These are phyloP conservation scores for Zymoseptoria crescenta DNA, from an alignment of 2,329 filamentous ascomycete species.

Conservation along the genomic window DNA sequence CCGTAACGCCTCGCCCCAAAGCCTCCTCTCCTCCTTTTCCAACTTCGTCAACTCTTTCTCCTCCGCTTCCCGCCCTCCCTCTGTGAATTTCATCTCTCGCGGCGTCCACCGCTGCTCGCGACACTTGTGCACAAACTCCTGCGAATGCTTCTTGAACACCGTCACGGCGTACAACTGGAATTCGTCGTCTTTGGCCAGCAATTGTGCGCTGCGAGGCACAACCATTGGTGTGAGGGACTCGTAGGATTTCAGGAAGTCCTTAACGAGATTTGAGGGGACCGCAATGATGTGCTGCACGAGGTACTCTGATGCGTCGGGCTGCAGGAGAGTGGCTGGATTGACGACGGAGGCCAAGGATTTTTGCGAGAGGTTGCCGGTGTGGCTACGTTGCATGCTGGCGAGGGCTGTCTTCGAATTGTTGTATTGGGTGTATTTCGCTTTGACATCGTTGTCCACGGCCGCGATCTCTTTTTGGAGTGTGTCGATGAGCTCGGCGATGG, in stretches of 20 bases:
- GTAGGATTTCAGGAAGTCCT: slow-evolving; percentile 84
- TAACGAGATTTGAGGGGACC: slow-evolving; percentile 69
- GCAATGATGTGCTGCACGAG: slow-evolving; percentile 92
- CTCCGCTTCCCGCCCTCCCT: slow-evolving; percentile 85
- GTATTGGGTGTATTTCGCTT: slow-evolving; percentile 89
- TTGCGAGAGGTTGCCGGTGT: slow-evolving; percentile 89
- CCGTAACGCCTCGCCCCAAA: slow-evolving; percentile 85
- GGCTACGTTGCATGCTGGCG: slow-evolving; percentile 71
- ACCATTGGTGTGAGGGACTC: slow-evolving; percentile 87
- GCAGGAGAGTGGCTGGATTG: slow-evolving; percentile 61
- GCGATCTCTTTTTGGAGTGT: slow-evolving; percentile 85
- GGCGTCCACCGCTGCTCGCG: slow-evolving; percentile 92
- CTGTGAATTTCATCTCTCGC: slow-evolving; percentile 85
- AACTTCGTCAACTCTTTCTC: slow-evolving; percentile 76
- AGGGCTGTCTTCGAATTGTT: slow-evolving; percentile 83
- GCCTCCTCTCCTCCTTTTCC: slow-evolving; percentile 75
- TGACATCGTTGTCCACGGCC: slow-evolving; percentile 93
- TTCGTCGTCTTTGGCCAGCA: slow-evolving; percentile 80
- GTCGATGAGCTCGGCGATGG: slow-evolving; percentile 78
- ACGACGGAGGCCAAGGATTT: slow-evolving; percentile 89
- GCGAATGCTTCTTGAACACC: slow-evolving; percentile 82
- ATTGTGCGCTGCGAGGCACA: slow-evolving; percentile 74
- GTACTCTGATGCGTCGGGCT: slow-evolving; percentile 82
- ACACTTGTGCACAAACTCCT: slow-evolving; percentile 85
- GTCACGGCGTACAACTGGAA: slow-evolving; percentile 84